Evolutionary conservation across 257 asterid species (phyloP).

Genomic region (Penstemon newberryi): DNA sequence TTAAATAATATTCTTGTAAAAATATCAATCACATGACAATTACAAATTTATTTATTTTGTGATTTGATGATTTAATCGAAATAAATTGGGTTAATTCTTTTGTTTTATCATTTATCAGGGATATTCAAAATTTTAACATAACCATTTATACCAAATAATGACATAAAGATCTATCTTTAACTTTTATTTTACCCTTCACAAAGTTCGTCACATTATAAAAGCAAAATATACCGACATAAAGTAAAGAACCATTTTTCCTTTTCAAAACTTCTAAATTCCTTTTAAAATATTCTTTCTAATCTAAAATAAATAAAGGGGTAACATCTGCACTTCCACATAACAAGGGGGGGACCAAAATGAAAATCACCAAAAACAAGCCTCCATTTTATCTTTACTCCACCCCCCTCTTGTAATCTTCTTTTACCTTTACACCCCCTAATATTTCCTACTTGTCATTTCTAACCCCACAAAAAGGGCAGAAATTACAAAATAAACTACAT

Average conservation of each 20-base stretch:
- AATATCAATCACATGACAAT: too few relatives aligned
- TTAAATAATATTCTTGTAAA: too few relatives aligned
- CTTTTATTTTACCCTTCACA: too few relatives aligned
- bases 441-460: constrained; percentile 29
- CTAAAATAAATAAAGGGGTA: constrained; percentile 12
- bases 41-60: too few relatives aligned
- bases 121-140: too few relatives aligned
- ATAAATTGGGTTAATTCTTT: too few relatives aligned
- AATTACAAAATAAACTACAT: constrained; percentile 31
- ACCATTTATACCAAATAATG: too few relatives aligned
- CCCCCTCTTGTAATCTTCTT: constrained; percentile 1
- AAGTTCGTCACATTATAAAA: too few relatives aligned
- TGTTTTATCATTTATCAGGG: too few relatives aligned
- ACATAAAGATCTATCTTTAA: too few relatives aligned
- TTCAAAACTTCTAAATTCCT: constrained; percentile 19
- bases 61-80: too few relatives aligned
- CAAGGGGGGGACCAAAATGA: constrained; percentile 31
- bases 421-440: constrained; percentile 30
- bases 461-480: constrained; percentile 25
- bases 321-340: constrained; percentile 28
- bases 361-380: constrained; percentile 29
- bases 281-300: constrained; percentile 8
- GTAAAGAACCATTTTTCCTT: background rate
- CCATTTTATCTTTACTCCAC: constrained; percentile 17
- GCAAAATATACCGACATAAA: too few relatives aligned